Evolutionary conservation across 768 basidiomycete species (phyloP).

Genomic region (Lactarius akahatsu): DNA sequence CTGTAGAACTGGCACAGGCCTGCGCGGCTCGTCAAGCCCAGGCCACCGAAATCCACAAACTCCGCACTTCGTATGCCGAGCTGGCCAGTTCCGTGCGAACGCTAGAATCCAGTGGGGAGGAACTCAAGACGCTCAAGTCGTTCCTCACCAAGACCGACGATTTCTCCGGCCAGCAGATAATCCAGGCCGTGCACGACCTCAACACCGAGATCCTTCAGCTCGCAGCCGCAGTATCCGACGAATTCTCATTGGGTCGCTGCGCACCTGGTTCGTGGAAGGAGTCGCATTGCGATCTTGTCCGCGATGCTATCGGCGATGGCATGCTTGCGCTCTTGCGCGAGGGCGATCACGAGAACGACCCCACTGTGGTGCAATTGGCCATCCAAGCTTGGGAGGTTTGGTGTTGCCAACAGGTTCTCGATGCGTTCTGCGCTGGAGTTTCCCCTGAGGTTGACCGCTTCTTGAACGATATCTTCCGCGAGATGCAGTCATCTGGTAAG

Average conservation of each 20-base stretch:
- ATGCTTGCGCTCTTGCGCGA: conserved; percentile 34
- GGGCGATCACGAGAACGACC: conserved; percentile 35
- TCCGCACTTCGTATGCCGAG: conserved; percentile 32
- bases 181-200: conserved; percentile 38
- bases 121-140: conserved; percentile 36
- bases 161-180: conserved; percentile 37
- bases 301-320: conserved; percentile 34
- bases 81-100: conserved; percentile 33
- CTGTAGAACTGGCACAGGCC: conserved; percentile 24
- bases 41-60: conserved; percentile 27
- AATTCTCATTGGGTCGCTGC: conserved; percentile 34
- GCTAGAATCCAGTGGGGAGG: conserved; percentile 29
- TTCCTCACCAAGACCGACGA: conserved; percentile 41
- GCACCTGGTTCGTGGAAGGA: conserved; percentile 29
- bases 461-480: conserved; percentile 34
- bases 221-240: conserved; percentile 36
- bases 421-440: conserved; percentile 38
- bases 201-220: conserved; percentile 40
- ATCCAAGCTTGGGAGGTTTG: conserved; percentile 41
- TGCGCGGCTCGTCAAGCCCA: conserved; percentile 19
- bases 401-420: conserved; percentile 36
- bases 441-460: conserved; percentile 35
- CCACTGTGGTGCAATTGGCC: conserved; percentile 40
- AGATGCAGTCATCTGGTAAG: conserved; percentile 37
- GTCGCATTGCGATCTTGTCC: conserved; percentile 34